Evolutionary conservation across 2,329 filamentous ascomycete species (phyloP), one percentile per base, ranked within the genome.

Genomic region (Aspergillus sp.): DNA sequence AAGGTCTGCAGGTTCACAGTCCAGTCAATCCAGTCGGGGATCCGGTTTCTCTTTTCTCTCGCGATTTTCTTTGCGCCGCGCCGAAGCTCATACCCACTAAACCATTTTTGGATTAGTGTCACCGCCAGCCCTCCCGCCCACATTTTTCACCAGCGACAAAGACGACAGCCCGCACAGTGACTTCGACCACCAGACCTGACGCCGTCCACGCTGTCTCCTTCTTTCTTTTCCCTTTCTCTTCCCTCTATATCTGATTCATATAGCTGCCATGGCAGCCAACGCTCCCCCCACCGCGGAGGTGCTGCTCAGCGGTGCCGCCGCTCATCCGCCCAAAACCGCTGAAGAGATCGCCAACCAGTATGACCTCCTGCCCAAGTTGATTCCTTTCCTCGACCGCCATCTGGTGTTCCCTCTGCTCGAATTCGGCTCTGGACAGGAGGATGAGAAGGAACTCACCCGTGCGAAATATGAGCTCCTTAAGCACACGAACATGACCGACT

Each of bases 401-500:
- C 80, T 98, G 62, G 87, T 97, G 66, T 98, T 95, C 75, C 93
- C 93, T 58, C 82, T 98, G 55, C 85, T 98, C 68, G 90, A 96
- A 75, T 96, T 95, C 73, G 80, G 86, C 63, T 84, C 84, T 64
- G 84, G 85, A 66, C 84, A 95, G 57, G 84, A 90, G 68, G 86
- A 90, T 64, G 81, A 83, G 59, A 80, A 79, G 62, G 84, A 90
- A 69, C 84, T 95, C 61, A 85, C 85, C 54, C 82, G 86, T 67
- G 84, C 90, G 61, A 95, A 95, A 73, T 95, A 91, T 71, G 85
- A 91, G 74, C 83, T 98, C 50, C 83, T 98, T 60, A 91, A 95
- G 76, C 85, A 90, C 70, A 97, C 93, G 64, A 96, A 97, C 79
- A 98, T 98, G 93, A 93, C 86, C 63, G 93, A 98, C 73, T 98